Evolutionary conservation across 2,329 filamentous ascomycete genomes (phyloP).

Genomic region (Talaromyces pinophilus): DNA sequence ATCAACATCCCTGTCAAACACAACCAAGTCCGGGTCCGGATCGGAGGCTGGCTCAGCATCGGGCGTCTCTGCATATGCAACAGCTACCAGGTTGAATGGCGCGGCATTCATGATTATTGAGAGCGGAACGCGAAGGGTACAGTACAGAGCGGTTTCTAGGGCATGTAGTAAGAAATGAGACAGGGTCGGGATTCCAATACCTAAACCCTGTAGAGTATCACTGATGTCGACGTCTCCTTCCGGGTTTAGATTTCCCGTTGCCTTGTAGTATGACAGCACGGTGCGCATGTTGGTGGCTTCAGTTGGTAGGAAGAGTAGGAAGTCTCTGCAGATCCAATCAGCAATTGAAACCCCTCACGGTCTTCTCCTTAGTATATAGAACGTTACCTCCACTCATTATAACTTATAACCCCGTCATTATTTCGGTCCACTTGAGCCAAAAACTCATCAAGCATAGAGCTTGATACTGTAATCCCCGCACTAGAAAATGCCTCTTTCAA

Average conservation of each 20-base stretch:
- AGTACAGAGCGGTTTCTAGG: constrained; percentile 40
- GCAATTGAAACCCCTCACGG: not conserved
- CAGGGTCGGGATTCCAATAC: constrained; percentile 61
- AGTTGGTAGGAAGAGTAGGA: constrained; percentile 82
- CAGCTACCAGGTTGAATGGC: constrained; percentile 37
- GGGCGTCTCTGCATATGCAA: constrained; percentile 30
- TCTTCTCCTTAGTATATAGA: too few relatives aligned
- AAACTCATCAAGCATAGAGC: constrained; percentile 76
- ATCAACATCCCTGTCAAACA: constrained; percentile 31
- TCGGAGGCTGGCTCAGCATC: constrained; percentile 32
- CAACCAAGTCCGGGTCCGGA: constrained; percentile 35
- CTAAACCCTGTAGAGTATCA: constrained; percentile 88
- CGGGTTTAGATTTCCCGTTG: constrained; percentile 82
- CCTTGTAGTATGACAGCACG: constrained; percentile 87
- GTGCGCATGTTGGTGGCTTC: constrained; percentile 68
- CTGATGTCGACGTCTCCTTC: constrained; percentile 95
- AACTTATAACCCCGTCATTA: constrained; percentile 81
- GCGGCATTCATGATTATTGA: constrained; percentile 35
- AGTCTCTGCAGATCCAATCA: constrained; percentile 63
- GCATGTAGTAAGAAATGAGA: constrained; percentile 35
- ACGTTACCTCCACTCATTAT: constrained; percentile 92
- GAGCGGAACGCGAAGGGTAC: constrained; percentile 36
- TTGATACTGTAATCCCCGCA: constrained; percentile 77
- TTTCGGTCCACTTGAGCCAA: constrained; percentile 89
- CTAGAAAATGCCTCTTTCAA: constrained; percentile 74